Evolutionary conservation across 2,329 filamentous ascomycete genomes (phyloP).

Genomic region (Talaromyces sp.): DNA sequence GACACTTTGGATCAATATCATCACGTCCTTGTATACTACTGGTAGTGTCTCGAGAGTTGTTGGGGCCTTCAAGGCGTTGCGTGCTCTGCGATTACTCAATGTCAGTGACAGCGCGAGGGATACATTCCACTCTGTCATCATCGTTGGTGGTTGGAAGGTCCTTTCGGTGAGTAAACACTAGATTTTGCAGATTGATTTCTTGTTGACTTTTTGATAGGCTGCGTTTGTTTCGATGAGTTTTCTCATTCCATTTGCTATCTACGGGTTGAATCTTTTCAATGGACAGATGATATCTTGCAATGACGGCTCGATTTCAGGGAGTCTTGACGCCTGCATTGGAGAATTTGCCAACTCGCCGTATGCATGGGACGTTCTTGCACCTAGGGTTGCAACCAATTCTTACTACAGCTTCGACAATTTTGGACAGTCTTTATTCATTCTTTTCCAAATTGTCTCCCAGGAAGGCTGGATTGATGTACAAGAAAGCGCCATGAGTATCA

Average conservation of each 20-base stretch:
- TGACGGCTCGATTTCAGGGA: slow-evolving; percentile 56
- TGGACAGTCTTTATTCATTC: slow-evolving; percentile 84
- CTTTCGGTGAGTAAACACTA: slow-evolving; percentile 57
- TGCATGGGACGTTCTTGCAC: slow-evolving; percentile 79
- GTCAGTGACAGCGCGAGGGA: slow-evolving; percentile 93
- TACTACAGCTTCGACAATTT: slow-evolving; percentile 95
- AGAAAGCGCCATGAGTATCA: slow-evolving; percentile 76
- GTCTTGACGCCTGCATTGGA: slow-evolving; percentile 67
- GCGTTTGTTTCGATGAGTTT: slow-evolving; percentile 92
- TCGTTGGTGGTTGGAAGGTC: slow-evolving; percentile 91
- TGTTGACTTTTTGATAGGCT: slow-evolving; percentile 43
- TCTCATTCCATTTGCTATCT: slow-evolving; percentile 93
- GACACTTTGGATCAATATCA: slow-evolving; percentile 92
- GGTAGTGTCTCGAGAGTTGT: slow-evolving; percentile 83
- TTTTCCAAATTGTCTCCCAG: slow-evolving; percentile 98
- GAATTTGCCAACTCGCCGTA: slow-evolving; percentile 75
- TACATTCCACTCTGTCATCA: slow-evolving; percentile 94
- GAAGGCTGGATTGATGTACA: slow-evolving; percentile 98
- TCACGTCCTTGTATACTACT: slow-evolving; percentile 74
- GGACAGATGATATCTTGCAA: slow-evolving; percentile 79
- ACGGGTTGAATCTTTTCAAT: slow-evolving; percentile 87
- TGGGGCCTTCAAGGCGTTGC: slow-evolving; percentile 92
- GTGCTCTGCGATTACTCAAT: slow-evolving; percentile 85
- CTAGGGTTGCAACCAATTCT: slow-evolving; percentile 72
- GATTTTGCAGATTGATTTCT: slow-evolving; percentile 6